A percentile compares a stretch with the other conserved stretches of the same genome.
phyloP scores from a whole-genome alignment of 1,284 basidiomycete species.

The Heterobasidion annosum region DNA sequence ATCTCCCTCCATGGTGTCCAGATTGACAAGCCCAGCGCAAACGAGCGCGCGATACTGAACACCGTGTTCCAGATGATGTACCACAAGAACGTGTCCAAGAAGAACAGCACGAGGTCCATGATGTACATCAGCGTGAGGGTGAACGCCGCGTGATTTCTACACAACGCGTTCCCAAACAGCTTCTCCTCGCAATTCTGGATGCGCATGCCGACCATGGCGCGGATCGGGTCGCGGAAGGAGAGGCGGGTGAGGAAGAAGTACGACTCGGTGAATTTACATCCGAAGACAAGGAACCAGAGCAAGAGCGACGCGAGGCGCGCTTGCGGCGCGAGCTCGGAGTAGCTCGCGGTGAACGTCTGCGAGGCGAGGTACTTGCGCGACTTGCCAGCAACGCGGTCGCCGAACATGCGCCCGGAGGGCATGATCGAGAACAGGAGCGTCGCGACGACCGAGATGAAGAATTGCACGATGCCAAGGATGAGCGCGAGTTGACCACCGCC shows the following conservation, averaged over 20 bases:
- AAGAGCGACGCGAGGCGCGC: slow-evolving; percentile 67
- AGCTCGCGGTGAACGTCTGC: slow-evolving; percentile 93
- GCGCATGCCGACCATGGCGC: slow-evolving; percentile 90
- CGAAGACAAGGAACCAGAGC: slow-evolving; percentile 87
- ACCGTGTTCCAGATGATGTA: slow-evolving; percentile 97
- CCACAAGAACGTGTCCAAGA: slow-evolving; percentile 97
- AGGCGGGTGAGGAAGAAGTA: slow-evolving; percentile 90
- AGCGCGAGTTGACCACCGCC: slow-evolving; percentile 66
- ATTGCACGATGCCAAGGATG: slow-evolving; percentile 89
- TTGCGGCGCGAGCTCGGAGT: slow-evolving; percentile 56
- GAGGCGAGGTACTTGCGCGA: slow-evolving; percentile 90
- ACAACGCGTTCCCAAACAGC: slow-evolving; percentile 74
- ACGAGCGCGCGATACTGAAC: slow-evolving; percentile 85
- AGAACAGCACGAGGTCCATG: slow-evolving; percentile 93
- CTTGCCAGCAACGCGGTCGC: slow-evolving; percentile 90
- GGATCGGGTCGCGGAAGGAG: slow-evolving; percentile 86
- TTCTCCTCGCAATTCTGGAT: slow-evolving; percentile 81
- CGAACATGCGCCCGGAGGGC: slow-evolving; percentile 92
- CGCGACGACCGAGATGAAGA: slow-evolving; percentile 78
- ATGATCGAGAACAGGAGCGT: slow-evolving; percentile 80
- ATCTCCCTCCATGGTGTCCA: slow-evolving; percentile 98
- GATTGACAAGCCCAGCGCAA: slow-evolving; percentile 84
- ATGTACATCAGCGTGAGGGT: slow-evolving; percentile 93
- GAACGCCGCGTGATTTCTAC: slow-evolving; percentile 85
- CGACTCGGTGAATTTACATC: slow-evolving; percentile 90